Evolutionary conservation across 768 basidiomycete species (phyloP).

Genomic region (Termitomyces sp.): DNA sequence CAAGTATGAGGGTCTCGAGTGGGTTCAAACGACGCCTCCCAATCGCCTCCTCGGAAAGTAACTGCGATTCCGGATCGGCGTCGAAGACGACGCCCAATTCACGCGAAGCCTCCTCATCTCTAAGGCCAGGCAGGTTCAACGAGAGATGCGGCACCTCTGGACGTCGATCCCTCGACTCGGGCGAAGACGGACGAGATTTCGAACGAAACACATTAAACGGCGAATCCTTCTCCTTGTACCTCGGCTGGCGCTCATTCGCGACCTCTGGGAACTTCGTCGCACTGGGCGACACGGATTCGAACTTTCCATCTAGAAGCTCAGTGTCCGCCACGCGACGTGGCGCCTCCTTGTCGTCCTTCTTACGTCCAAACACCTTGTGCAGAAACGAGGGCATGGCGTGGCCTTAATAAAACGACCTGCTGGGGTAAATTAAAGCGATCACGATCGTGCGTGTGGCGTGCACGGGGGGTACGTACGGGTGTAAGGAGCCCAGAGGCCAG

Average conservation of each 20-base stretch:
- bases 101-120: slow-evolving; percentile 39
- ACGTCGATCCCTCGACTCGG: slow-evolving; percentile 29
- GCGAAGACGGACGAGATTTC: slow-evolving; percentile 35
- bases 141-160: slow-evolving; percentile 50
- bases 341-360: slow-evolving; percentile 51
- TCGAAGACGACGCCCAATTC: slow-evolving; percentile 57
- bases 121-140: slow-evolving; percentile 51
- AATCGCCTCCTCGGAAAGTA: slow-evolving; percentile 46
- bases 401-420: slow-evolving; percentile 18
- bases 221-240: slow-evolving; percentile 35
- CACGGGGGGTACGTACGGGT: slow-evolving; percentile 8
- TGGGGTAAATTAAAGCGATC: background rate
- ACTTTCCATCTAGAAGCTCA: slow-evolving; percentile 66
- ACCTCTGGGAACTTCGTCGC: slow-evolving; percentile 34
- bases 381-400: slow-evolving; percentile 62
- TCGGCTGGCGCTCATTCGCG: slow-evolving; percentile 24
- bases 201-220: slow-evolving; percentile 45
- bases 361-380: slow-evolving; percentile 74
- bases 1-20: slow-evolving; percentile 54
- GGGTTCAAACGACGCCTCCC: slow-evolving; percentile 56
- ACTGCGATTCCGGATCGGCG: slow-evolving; percentile 43
- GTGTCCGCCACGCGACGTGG: slow-evolving; percentile 26
- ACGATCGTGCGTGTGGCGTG: background rate
- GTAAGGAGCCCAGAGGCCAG: slow-evolving; percentile 7
- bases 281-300: slow-evolving; percentile 60